These are phyloP conservation scores for Tricharina praecox DNA, from an alignment of 495 filamentous ascomycete genomes.

Conservation along the genomic window DNA sequence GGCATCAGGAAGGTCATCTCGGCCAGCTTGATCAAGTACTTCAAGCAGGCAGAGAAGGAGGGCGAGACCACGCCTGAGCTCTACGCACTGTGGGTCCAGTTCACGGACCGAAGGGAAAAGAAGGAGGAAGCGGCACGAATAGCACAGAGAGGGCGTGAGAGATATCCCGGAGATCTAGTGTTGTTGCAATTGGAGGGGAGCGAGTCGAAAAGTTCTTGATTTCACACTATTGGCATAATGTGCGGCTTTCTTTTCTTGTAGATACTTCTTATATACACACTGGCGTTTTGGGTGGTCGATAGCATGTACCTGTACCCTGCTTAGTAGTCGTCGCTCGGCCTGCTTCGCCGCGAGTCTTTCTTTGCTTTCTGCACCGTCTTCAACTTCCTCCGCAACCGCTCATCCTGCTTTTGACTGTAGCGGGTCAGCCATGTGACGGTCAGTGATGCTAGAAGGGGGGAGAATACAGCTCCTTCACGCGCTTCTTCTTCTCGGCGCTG, in stretches of 20 bases:
- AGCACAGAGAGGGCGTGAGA: neutral
- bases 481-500: conserved; percentile 5
- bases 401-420: conserved; percentile 3
- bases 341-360: conserved; percentile 5
- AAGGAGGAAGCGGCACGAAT: conserved; percentile 2
- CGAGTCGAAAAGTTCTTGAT: conserved; percentile 1
- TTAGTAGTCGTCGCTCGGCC: neutral
- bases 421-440: neutral
- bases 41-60: conserved; percentile 13
- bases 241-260: too few relatives aligned
- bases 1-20: conserved; percentile 43
- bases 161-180: neutral
- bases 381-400: neutral
- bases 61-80: conserved; percentile 5
- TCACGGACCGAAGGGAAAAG: neutral
- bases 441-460: neutral
- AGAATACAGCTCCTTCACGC: conserved; percentile 7
- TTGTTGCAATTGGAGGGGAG: neutral
- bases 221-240: neutral
- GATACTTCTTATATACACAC: neutral
- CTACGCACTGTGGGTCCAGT: conserved; percentile 13
- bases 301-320: neutral
- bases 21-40: conserved; percentile 12
- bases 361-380: conserved; percentile 2
- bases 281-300: neutral